Percentiles rank a stretch among this genome's conserved stretches.
These are phyloP conservation scores for Fusarium marasasianum DNA, from an alignment of 2,329 filamentous ascomycete species.

Conservation along the genomic window DNA sequence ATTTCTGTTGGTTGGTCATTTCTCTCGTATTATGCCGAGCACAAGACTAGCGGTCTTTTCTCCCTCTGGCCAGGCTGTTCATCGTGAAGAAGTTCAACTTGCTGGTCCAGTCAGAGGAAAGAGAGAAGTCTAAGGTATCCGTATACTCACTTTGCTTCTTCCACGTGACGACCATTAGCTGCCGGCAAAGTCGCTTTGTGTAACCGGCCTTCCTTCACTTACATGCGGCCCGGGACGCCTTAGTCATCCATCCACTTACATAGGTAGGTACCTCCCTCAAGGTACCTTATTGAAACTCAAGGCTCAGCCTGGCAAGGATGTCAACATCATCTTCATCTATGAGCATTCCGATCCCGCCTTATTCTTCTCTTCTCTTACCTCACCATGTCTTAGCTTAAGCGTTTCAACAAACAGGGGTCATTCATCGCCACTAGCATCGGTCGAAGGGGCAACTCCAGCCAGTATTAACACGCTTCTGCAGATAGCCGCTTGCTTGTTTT, in stretches of 20 bases:
- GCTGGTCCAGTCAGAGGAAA: background rate
- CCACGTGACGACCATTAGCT: slow-evolving; percentile 16
- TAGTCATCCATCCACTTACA: background rate
- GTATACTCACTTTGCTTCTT: background rate
- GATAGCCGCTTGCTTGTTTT: background rate
- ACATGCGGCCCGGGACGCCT: background rate
- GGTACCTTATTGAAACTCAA: background rate
- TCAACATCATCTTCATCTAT: slow-evolving; percentile 1
- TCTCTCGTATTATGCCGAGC: background rate
- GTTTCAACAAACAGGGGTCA: background rate
- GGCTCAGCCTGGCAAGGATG: background rate
- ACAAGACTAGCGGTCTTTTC: background rate
- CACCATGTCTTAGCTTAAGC: slow-evolving; percentile 9
- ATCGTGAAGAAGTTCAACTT: background rate
- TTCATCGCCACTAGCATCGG: background rate
- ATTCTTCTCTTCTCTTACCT: background rate
- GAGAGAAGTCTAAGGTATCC: background rate
- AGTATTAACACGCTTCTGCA: background rate
- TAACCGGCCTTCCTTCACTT: slow-evolving; percentile 14
- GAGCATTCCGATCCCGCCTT: slow-evolving; percentile 18
- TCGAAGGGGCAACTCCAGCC: background rate
- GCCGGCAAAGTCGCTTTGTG: background rate
- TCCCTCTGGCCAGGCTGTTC: background rate
- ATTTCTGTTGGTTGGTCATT: slow-evolving; percentile 13
- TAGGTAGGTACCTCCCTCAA: background rate